Percentiles rank a stretch among this genome's conserved stretches.
Conservation (phyloP, 2,329 filamentous ascomycete species). For the Madurella fahalii region DNA sequence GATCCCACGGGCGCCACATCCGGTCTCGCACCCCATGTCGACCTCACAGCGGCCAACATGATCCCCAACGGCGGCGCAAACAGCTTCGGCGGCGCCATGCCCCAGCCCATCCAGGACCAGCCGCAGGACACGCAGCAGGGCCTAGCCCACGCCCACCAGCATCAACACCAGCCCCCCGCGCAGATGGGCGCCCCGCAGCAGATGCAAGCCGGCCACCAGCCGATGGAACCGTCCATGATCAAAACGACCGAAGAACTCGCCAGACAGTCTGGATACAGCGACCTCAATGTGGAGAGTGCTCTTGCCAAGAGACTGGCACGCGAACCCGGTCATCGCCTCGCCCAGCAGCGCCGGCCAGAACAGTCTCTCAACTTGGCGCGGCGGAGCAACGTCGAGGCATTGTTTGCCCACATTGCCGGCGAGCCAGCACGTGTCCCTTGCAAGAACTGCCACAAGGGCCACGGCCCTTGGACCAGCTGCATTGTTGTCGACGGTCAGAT, state of each 20-base stretch:
- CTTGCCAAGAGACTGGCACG: constrained; percentile 51
- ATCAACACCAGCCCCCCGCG: constrained; percentile 27
- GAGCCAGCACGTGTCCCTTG: constrained; percentile 46
- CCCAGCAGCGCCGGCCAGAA: constrained; percentile 50
- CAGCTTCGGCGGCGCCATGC: constrained; percentile 13
- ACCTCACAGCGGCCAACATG: constrained; percentile 31
- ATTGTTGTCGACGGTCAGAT: constrained; percentile 58
- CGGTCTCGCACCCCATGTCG: constrained; percentile 25
- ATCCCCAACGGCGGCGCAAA: constrained; percentile 30
- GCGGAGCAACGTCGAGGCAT: constrained; percentile 56
- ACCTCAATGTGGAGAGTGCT: constrained; percentile 49
- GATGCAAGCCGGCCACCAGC: constrained; percentile 11
- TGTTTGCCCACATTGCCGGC: constrained; percentile 55
- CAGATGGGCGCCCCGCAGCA: constrained; percentile 25
- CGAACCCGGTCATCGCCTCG: constrained; percentile 46
- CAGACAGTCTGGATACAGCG: constrained; percentile 42
- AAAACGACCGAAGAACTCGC: constrained; percentile 47
- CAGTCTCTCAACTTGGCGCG: constrained; percentile 53
- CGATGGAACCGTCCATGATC: constrained; percentile 25
- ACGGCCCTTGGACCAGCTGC: constrained; percentile 56
- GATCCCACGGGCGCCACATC: constrained; percentile 16
- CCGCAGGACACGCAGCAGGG: constrained; percentile 21
- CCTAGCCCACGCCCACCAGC: constrained; percentile 27
- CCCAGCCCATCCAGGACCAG: constrained; percentile 27
- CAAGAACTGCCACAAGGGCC: constrained; percentile 58